phyloP scores from a whole-genome alignment of 2,329 filamentous ascomycete genomes.

The Thelonectria olida region DNA sequence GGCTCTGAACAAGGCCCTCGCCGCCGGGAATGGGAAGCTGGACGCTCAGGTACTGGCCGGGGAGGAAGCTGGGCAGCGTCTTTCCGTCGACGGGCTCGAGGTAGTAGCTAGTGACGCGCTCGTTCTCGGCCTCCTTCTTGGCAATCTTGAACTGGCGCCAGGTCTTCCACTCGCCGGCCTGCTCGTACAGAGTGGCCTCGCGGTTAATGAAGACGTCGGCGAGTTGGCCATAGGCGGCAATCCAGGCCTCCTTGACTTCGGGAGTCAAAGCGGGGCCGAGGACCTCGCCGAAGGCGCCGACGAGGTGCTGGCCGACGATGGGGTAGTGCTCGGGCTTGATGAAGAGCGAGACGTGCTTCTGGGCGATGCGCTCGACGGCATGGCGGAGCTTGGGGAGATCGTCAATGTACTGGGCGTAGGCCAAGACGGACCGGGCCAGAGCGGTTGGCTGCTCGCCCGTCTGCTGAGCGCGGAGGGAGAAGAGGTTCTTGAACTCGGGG shows the following conservation, averaged over 20 bases:
- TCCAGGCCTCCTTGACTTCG: conserved; percentile 76
- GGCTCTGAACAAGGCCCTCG: conserved; percentile 68
- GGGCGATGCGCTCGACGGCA: conserved; percentile 73
- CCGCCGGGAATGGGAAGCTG: conserved; percentile 69
- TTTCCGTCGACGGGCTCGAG: conserved; percentile 68
- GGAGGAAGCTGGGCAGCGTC: conserved; percentile 67
- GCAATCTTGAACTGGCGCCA: conserved; percentile 66
- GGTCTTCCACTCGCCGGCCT: conserved; percentile 52
- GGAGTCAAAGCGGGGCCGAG: conserved; percentile 74
- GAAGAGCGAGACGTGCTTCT: conserved; percentile 79
- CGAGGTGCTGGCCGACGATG: conserved; percentile 74
- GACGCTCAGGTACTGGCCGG: conserved; percentile 79
- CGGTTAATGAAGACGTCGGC: conserved; percentile 75
- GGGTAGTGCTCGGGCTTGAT: conserved; percentile 75
- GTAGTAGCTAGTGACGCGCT: conserved; percentile 74
- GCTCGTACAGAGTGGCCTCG: conserved; percentile 70
- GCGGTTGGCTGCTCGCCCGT: conserved; percentile 76
- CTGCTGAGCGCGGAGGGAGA: conserved; percentile 75
- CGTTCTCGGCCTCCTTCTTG: conserved; percentile 68
- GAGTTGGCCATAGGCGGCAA: conserved; percentile 74
- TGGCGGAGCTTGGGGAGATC: conserved; percentile 68
- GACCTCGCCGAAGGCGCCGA: conserved; percentile 73
- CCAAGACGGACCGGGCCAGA: conserved; percentile 73
- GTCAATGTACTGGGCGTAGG: conserved; percentile 79
- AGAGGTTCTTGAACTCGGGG: conserved; percentile 73